Evolutionary conservation across 2,329 filamentous ascomycete species (phyloP).

Genomic region (Monosporascus sp.): DNA sequence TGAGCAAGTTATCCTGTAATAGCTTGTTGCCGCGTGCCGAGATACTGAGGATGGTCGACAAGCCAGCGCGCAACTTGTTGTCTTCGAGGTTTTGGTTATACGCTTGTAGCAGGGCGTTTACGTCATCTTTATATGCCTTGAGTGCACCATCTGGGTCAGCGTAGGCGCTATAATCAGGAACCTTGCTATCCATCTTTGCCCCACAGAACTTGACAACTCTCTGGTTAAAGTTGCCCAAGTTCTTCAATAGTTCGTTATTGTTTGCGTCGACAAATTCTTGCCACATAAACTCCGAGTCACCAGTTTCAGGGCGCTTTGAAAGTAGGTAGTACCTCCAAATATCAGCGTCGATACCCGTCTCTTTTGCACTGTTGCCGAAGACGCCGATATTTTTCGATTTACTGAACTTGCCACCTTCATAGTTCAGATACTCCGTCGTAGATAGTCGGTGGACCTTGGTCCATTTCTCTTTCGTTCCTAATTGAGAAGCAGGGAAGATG

Average conservation of each 20-base stretch:
- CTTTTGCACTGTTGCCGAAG: slow-evolving; percentile 83
- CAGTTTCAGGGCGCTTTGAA: slow-evolving; percentile 76
- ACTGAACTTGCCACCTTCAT: slow-evolving; percentile 86
- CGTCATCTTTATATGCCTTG: slow-evolving; percentile 46
- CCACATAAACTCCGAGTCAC: slow-evolving; percentile 90
- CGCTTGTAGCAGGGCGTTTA: slow-evolving; percentile 60
- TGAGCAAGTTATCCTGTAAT: slow-evolving; percentile 47
- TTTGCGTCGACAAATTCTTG: slow-evolving; percentile 74
- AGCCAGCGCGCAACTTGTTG: slow-evolving; percentile 64
- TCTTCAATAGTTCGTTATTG: slow-evolving; percentile 82
- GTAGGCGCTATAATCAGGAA: slow-evolving; percentile 47
- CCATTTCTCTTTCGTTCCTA: slow-evolving; percentile 82
- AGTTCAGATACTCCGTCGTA: slow-evolving; percentile 86
- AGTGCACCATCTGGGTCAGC: slow-evolving; percentile 26
- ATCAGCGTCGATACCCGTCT: slow-evolving; percentile 77
- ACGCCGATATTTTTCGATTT: slow-evolving; percentile 88
- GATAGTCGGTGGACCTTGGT: slow-evolving; percentile 85
- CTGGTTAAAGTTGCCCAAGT: slow-evolving; percentile 55
- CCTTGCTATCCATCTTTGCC: slow-evolving; percentile 56
- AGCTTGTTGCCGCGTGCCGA: slow-evolving; percentile 41
- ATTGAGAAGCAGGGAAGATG: slow-evolving; percentile 82
- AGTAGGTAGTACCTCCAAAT: slow-evolving; percentile 95
- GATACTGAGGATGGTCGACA: slow-evolving; percentile 29
- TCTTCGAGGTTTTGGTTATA: slow-evolving; percentile 67
- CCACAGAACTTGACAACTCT: slow-evolving; percentile 58